Evolutionary conservation across 2,329 filamentous ascomycete genomes (phyloP).

Genomic region (Fusarium burgessii): DNA sequence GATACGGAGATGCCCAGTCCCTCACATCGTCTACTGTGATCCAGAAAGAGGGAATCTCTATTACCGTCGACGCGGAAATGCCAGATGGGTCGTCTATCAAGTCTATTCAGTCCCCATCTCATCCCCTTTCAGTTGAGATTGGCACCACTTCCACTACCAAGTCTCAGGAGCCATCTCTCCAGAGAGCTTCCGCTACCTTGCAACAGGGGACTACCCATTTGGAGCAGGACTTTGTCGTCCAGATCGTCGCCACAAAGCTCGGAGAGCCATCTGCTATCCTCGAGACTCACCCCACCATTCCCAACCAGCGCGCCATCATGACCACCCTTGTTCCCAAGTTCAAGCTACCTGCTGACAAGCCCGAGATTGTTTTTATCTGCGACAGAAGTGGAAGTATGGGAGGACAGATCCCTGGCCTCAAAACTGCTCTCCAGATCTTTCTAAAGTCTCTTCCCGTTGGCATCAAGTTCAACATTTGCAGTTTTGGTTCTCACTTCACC

Average conservation of each 20-base stretch:
- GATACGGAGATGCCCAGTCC: conserved; percentile 63
- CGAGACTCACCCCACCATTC: conserved; percentile 72
- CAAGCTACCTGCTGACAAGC: conserved; percentile 63
- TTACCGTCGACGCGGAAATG: conserved; percentile 58
- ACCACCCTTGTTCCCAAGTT: conserved; percentile 78
- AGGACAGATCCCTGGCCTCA: conserved; percentile 64
- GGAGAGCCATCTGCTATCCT: conserved; percentile 73
- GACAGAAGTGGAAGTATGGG: conserved; percentile 78
- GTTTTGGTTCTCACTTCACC: conserved; percentile 65
- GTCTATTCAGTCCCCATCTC: conserved; percentile 73
- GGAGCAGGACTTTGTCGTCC: conserved; percentile 74
- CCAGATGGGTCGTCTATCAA: conserved; percentile 67
- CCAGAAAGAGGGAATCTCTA: conserved; percentile 38
- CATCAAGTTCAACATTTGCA: conserved; percentile 77
- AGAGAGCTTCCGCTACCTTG: conserved; percentile 72
- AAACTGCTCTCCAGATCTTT: conserved; percentile 70
- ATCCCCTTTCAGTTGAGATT: conserved; percentile 74
- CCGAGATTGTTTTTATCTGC: conserved; percentile 78
- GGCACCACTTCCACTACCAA: conserved; percentile 62
- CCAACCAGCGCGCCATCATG: conserved; percentile 75
- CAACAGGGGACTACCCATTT: conserved; percentile 65
- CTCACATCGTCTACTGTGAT: conserved; percentile 2
- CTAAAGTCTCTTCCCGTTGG: conserved; percentile 74
- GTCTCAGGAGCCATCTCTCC: conserved; percentile 62
- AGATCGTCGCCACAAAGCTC: conserved; percentile 70